Evolutionary conservation across 1,139 yeast species (phyloP).

Genomic region (Blastobotrys indianensis): DNA sequence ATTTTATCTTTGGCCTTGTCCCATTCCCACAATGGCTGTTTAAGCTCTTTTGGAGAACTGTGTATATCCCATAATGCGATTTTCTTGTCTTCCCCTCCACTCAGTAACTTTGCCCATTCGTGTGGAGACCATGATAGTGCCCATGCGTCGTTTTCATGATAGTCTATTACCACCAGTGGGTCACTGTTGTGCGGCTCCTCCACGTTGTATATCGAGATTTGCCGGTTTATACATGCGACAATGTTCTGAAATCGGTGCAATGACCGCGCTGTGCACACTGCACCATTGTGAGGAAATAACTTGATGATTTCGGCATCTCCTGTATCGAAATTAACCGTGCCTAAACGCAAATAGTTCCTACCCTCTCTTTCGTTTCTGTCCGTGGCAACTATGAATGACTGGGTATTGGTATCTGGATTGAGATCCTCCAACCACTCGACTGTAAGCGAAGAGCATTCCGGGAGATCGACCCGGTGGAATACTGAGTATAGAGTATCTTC

Average conservation of each 20-base stretch:
- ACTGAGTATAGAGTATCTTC: slow-evolving; percentile 4
- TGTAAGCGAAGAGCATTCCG: slow-evolving; percentile 8
- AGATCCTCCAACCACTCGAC: slow-evolving; percentile 11
- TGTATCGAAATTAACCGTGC: slow-evolving; percentile 7
- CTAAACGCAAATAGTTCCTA: slow-evolving; percentile 5
- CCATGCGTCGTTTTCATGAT: slow-evolving; percentile 62
- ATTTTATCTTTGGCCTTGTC: slow-evolving; percentile 4
- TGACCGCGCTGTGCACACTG: slow-evolving; percentile 5
- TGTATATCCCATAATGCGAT: slow-evolving; percentile 62
- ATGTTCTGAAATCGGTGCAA: slow-evolving; percentile 4
- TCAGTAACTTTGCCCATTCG: slow-evolving; percentile 41
- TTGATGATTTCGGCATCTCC: slow-evolving; percentile 2
- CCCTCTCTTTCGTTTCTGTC: background rate
- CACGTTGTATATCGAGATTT: slow-evolving; percentile 3
- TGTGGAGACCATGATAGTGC: slow-evolving; percentile 60
- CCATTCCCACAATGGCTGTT: slow-evolving; percentile 6
- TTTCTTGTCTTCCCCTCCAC: slow-evolving; percentile 62
- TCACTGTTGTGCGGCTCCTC: slow-evolving; percentile 1
- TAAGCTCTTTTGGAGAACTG: slow-evolving; percentile 6
- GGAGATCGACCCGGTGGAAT: background rate
- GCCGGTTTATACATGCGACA: slow-evolving; percentile 6
- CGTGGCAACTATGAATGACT: background rate
- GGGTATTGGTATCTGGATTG: background rate
- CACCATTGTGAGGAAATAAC: slow-evolving; percentile 1
- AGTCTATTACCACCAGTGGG: slow-evolving; percentile 37